Base-by-base conservation (phyloP, 2,329 filamentous ascomycete genomes). In the Sclerotinia spermophila region DNA sequence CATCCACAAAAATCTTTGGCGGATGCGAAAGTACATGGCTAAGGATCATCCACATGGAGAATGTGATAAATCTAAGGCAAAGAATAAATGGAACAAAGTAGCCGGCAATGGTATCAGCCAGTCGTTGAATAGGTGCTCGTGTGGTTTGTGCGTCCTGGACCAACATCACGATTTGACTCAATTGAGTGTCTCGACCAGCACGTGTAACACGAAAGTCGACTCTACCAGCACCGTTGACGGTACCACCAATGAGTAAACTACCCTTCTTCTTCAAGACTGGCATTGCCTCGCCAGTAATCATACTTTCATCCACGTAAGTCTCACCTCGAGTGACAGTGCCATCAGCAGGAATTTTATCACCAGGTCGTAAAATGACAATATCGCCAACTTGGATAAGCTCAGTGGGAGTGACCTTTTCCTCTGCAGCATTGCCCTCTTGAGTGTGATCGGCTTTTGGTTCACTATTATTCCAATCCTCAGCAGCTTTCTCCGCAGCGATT, bases 221-320 rank as follows among this genome's bases (percentile, higher is more conserved):
- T 62, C 95, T 90, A 3, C 96, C 96, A 74, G 94, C 91, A 35
- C 94, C 93, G 79, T 99, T 99, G 78, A 99, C 95, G 2, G 96
- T 98, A 42, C 96, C 96, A 66, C 94, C 96, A 79, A 98, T 96
- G 71, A 99, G 84, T 58, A 87, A 82, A 75, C 89, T 89, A 13
- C 92, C 93, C 77, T 92, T 90, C 75, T 87, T 90, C 82, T 99
- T 99, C 77, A 93, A 89, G 48, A 98, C 94, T 0, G 96, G 95
- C 87, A 97, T 95, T 3, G 96, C 92, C 82, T 99, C 96, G 74
- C 96, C 96, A 8, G 96, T 99, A 64, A 99, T 94, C 95, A 98
- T 98, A 79, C 94, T 97, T 82, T 99, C 96, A 75, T 99, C 94
- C 33, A 97, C 88, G 77, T 96, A 97, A 48, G 93, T 97, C 81